Percentiles rank a stretch among this genome's conserved stretches.
Evolutionary conservation across 1,139 yeast species (phyloP).

Genomic region (Blastobotrys proliferans): DNA sequence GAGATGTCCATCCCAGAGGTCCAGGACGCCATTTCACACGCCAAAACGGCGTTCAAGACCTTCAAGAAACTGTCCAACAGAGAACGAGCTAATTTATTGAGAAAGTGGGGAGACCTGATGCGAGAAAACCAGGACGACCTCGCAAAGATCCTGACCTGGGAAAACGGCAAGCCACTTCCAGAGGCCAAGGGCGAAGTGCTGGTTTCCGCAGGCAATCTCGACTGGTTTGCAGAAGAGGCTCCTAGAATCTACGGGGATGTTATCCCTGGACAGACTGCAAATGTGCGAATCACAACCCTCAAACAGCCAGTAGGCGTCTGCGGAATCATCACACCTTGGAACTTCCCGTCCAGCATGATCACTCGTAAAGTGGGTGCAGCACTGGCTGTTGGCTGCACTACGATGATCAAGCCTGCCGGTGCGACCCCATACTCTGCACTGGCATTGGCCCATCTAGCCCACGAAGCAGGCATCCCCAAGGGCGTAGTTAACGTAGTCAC

Average conservation of each 20-base stretch:
- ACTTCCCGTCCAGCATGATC: conserved; percentile 93
- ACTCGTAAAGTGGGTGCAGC: conserved; percentile 91
- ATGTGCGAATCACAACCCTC: conserved; percentile 58
- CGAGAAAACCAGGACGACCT: conserved; percentile 66
- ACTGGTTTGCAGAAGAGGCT: conserved; percentile 88
- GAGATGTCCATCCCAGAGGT: conserved; percentile 50
- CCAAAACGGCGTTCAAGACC: conserved; percentile 54
- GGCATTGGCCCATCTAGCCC: conserved; percentile 69
- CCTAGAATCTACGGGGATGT: conserved; percentile 71
- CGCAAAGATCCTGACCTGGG: conserved; percentile 68
- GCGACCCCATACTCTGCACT: conserved; percentile 87
- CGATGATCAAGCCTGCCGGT: conserved; percentile 83
- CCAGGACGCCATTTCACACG: conserved; percentile 50
- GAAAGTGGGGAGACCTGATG: conserved; percentile 59
- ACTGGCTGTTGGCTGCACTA: conserved; percentile 87
- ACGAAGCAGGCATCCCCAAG: conserved; percentile 80
- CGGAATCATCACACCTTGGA: conserved; percentile 93
- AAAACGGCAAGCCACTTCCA: conserved; percentile 76
- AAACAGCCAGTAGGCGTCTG: conserved; percentile 88
- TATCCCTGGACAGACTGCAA: conserved; percentile 57
- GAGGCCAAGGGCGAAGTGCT: conserved; percentile 76
- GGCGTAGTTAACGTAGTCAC: conserved; percentile 77
- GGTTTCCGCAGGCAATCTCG: conserved; percentile 75
- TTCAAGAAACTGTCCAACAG: conserved; percentile 59
- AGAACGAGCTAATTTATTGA: conserved; percentile 61